Evolutionary conservation across 1,284 basidiomycete genomes (phyloP), one percentile per base, ranked within the genome.

Genomic region (Ganoderma resinaceum): DNA sequence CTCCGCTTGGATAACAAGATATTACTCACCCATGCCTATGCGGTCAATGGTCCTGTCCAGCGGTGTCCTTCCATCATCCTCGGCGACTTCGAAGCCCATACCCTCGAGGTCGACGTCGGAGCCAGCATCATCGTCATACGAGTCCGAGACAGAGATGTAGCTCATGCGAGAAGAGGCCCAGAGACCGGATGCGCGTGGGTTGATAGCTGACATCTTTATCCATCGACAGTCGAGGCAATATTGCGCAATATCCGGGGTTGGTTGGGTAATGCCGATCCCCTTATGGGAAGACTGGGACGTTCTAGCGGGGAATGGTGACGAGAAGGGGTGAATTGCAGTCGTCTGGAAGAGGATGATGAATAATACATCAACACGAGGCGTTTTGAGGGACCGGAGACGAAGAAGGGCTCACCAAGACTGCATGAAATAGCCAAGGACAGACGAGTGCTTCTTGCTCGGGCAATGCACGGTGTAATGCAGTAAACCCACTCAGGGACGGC

Each of bases 41-140:
- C 89, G 87, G 78, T 96, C 94, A 80, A 97, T 93, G 1, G 94
- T 96, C 77, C 87, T 91, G 81, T 95, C 94, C 46, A 96, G 83
- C 72, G 91, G 90, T 12, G 92, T 92, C 67, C 91, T 83, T 33
- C 80, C 82, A 76, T 92, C 91, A 62, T 78, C 75, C 26, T 75
- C 77, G 20, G 67, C 80, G 65, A 68, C 78, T 63, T 75, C 83
- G 37, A 64, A 71, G 35, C 61, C 70, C 57, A 68, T n/a, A 29
- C 62, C 72, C 66, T 75, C 73, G 55, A 72, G 40, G 58, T 76
- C 75, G 37, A 70, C 59, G 60, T 73, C 75, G 29, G 67, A 68
- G 31, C 26, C 65, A 31, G 67, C 73, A 29, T 73, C 71, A 65
- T 73, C 72, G 65, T 60, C 58, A 16, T 71, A 71, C 49, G 66